A percentile compares a stretch with the other conserved stretches of the same genome.
Evolutionary conservation across 139 green algal genomes (phyloP).

Genomic region (Tetradesmus obliquus): DNA sequence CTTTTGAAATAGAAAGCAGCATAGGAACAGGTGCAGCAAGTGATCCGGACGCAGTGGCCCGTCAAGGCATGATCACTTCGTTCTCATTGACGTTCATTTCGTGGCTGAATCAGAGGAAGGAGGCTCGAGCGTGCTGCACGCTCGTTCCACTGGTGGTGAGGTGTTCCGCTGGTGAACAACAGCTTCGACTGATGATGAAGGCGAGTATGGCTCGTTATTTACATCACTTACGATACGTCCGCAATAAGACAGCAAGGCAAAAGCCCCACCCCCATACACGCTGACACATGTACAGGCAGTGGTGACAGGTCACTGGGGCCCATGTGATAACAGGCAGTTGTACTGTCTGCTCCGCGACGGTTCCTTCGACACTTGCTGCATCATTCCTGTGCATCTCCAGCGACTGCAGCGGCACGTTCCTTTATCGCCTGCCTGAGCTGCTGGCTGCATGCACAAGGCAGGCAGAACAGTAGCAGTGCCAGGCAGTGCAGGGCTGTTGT

Average conservation of each 20-base stretch:
- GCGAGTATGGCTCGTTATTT: too few relatives aligned
- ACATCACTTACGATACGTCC: too few relatives aligned
- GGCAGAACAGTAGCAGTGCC: neutral
- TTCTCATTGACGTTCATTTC: neutral
- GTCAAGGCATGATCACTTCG: neutral
- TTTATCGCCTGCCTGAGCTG: slow-evolving; percentile 15
- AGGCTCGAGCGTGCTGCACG: neutral
- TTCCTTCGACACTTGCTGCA: too few relatives aligned
- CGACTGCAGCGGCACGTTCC: neutral
- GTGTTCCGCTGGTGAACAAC: neutral
- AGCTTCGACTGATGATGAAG: too few relatives aligned
- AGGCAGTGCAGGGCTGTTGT: too few relatives aligned
- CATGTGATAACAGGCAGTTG: slow-evolving; percentile 2
- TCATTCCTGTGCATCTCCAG: neutral
- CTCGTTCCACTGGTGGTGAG: neutral
- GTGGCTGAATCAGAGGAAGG: neutral
- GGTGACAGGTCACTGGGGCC: neutral
- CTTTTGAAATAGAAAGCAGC: neutral
- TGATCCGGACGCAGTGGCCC: neutral
- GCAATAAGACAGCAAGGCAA: too few relatives aligned
- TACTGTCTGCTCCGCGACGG: neutral
- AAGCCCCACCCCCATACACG: neutral
- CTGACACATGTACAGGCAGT: neutral
- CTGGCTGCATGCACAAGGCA: neutral
- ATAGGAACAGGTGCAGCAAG: neutral